A percentile compares a stretch with the other conserved stretches of the same genome.
Evolutionary conservation across 2,329 filamentous ascomycete genomes (phyloP).

Genomic region (Diaporthe batatas): DNA sequence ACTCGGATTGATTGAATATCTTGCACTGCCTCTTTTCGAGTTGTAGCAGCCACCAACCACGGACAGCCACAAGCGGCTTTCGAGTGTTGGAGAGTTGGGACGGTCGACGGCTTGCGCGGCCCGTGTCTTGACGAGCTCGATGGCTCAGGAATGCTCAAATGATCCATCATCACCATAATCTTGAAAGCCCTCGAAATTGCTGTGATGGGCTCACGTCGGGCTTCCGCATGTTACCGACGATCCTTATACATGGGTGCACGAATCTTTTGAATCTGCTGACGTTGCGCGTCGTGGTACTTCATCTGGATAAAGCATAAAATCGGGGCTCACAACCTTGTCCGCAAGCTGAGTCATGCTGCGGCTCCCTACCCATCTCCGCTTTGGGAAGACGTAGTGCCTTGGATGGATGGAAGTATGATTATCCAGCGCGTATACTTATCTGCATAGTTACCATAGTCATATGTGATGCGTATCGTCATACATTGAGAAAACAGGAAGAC

Average conservation of each 20-base stretch:
- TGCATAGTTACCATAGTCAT: background rate
- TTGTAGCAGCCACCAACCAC: background rate
- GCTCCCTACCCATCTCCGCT: background rate
- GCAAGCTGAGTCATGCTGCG: background rate
- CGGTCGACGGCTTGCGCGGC: background rate
- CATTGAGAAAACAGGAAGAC: background rate
- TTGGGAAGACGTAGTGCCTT: no score
- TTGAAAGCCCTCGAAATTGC: background rate
- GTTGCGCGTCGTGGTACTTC: background rate
- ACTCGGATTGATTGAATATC: slow-evolving; percentile 12
- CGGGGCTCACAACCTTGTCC: background rate
- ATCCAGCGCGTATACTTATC: background rate
- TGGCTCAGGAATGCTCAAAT: background rate
- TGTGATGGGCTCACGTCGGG: background rate
- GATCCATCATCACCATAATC: background rate
- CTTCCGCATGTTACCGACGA: background rate
- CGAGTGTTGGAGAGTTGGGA: background rate
- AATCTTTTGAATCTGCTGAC: background rate
- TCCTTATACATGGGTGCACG: background rate
- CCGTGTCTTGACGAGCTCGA: background rate
- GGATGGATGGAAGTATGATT: background rate
- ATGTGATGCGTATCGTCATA: no score
- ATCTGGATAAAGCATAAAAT: background rate
- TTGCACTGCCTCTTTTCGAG: slow-evolving; percentile 9
- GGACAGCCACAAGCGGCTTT: background rate